phyloP scores from a whole-genome alignment of 768 basidiomycete genomes.

The Amanita phalloides region DNA sequence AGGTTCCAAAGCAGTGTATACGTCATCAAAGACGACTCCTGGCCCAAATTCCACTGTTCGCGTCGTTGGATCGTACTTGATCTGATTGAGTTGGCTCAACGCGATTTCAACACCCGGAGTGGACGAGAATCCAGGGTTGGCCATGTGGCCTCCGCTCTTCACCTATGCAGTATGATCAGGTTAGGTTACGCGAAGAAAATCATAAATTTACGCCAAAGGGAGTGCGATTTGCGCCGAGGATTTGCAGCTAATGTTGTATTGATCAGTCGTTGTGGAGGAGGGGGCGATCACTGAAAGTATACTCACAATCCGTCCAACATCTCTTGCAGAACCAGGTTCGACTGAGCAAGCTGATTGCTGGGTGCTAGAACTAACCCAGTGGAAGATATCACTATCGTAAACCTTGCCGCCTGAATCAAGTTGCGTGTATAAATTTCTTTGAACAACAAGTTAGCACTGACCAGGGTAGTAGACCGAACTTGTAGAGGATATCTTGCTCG shows the following conservation, averaged over 20 bases:
- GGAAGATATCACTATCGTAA: not conserved
- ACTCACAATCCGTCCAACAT: constrained; percentile 1
- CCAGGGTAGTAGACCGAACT: constrained; percentile 1
- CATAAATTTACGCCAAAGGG: not conserved
- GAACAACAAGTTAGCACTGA: not conserved
- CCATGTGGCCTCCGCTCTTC: constrained; percentile 37
- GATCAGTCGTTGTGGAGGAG: not conserved
- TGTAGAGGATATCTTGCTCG: not conserved
- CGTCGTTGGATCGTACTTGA: not conserved
- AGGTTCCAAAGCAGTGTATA: not conserved
- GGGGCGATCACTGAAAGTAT: not conserved
- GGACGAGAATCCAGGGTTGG: constrained; percentile 16
- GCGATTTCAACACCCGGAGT: not conserved
- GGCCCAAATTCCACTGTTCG: not conserved
- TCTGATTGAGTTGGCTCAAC: not conserved
- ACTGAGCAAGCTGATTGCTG: constrained; percentile 2
- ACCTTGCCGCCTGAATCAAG: not conserved
- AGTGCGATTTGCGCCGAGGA: not conserved
- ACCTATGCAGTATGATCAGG: constrained; percentile 18
- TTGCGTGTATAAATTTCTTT: too few relatives aligned
- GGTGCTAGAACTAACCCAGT: not conserved
- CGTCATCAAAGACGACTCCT: not conserved
- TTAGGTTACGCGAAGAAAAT: not conserved
- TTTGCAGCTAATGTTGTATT: not conserved
- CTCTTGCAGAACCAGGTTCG: not conserved